Conservation (phyloP, 1,284 basidiomycete genomes). For the Chalciporus sp. region DNA sequence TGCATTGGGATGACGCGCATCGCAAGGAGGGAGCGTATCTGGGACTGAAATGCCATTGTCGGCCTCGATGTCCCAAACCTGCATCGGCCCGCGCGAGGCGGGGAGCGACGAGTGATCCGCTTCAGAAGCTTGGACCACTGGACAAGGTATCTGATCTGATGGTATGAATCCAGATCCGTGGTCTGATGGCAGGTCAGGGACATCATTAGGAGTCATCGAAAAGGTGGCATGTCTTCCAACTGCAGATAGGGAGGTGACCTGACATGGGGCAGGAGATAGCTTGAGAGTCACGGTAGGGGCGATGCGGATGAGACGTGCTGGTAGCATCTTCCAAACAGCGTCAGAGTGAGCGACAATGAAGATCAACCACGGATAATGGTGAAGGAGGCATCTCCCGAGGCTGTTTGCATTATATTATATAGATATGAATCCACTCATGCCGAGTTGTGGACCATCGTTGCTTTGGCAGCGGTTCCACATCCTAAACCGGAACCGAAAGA, state of each 20-base stretch:
- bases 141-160: neutral
- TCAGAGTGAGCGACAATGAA: neutral
- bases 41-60: neutral
- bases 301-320: conserved; percentile 6
- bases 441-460: conserved; percentile 18
- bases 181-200: neutral
- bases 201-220: conserved; percentile 1
- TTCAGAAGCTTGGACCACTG: neutral
- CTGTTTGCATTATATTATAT: conserved; percentile 26
- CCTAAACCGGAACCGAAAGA: conserved; percentile 16
- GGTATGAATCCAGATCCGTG: neutral
- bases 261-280: conserved; percentile 4
- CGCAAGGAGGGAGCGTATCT: neutral
- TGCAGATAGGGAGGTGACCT: conserved; percentile 1
- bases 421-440: neutral
- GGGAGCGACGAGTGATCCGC: neutral
- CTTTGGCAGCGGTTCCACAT: conserved; percentile 2
- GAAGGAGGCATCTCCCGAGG: neutral
- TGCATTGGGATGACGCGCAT: neutral
- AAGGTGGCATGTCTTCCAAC: conserved; percentile 11
- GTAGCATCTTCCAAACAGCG: conserved; percentile 15
- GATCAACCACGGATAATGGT: neutral
- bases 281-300: conserved; percentile 10
- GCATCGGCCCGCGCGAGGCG: neutral
- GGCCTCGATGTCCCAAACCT: neutral